Percentiles rank a stretch among this genome's conserved stretches.
Conservation (phyloP, 441 rosid species). For the Pelargonium cotyledonis region DNA sequence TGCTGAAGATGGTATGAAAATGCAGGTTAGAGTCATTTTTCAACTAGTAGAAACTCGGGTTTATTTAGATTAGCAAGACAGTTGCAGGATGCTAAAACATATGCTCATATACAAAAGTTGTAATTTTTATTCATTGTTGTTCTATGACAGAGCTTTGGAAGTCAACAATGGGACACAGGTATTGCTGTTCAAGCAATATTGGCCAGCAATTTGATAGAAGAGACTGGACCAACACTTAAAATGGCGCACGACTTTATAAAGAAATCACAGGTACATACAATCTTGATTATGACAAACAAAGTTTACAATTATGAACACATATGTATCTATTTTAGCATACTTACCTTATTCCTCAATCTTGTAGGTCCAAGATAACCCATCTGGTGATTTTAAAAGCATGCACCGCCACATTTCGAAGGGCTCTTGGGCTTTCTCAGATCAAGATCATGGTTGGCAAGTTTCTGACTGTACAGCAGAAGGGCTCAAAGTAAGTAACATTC, state of each 20-base stretch:
- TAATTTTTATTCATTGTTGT: too few relatives aligned
- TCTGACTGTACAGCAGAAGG: conserved; percentile 23
- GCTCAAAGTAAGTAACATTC: too few relatives aligned
- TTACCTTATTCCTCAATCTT: neutral
- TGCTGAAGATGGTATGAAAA: conserved; percentile 26
- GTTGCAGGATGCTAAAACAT: neutral
- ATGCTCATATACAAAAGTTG: neutral
- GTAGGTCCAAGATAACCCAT: conserved; percentile 42
- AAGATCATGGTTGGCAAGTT: conserved; percentile 54
- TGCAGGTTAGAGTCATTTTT: conserved; percentile 16
- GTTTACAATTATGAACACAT: too few relatives aligned
- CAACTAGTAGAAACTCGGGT: too few relatives aligned
- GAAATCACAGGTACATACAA: conserved; percentile 22
- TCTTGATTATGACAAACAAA: too few relatives aligned
- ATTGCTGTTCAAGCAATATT: conserved; percentile 27
- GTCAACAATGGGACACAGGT: conserved; percentile 37
- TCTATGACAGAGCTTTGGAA: conserved; percentile 28
- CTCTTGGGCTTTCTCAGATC: conserved; percentile 28
- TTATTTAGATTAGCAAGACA: too few relatives aligned
- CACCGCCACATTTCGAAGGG: neutral
- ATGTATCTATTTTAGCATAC: too few relatives aligned
- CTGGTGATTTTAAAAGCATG: conserved; percentile 20
- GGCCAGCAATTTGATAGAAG: conserved; percentile 19
- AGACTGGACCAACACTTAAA: conserved; percentile 18
- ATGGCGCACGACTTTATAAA: conserved; percentile 33